These are phyloP conservation scores for Phytopythium kandeliae DNA, from an alignment of 352 stramenopile species.

Conservation along the genomic window DNA sequence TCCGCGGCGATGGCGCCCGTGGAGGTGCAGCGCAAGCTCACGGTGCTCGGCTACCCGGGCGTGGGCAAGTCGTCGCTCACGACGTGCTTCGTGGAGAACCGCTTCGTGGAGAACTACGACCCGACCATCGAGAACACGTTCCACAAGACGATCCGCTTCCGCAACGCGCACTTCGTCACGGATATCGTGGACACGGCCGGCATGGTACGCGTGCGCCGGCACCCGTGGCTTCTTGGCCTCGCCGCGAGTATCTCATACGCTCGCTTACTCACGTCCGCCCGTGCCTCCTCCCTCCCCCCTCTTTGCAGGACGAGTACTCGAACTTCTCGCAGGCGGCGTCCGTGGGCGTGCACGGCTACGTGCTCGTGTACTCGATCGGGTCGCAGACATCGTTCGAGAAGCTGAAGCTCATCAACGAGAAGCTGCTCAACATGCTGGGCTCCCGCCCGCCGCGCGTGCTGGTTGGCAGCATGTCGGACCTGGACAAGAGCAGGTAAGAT, in stretches of 20 bases:
- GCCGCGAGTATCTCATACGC: too few species aligned
- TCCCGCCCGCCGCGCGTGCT: conserved; percentile 92
- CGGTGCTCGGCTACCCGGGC: conserved; percentile 91
- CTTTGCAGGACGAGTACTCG: conserved; percentile 91
- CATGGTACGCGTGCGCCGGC: conserved; percentile 58
- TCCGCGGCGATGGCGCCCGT: conserved; percentile 30
- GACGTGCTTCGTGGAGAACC: conserved; percentile 93
- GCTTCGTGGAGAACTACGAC: conserved; percentile 92
- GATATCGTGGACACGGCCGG: conserved; percentile 97
- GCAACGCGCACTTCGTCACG: conserved; percentile 95
- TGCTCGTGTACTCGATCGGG: conserved; percentile 93
- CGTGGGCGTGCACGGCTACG: conserved; percentile 94
- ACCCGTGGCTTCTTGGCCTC: too few species aligned
- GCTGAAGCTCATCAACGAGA: conserved; percentile 93
- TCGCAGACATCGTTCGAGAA: conserved; percentile 93
- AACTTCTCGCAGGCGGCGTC: conserved; percentile 94
- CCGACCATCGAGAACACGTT: conserved; percentile 97
- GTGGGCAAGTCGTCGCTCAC: conserved; percentile 95
- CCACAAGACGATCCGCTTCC: conserved; percentile 95
- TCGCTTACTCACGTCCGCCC: too few species aligned
- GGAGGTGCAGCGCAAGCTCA: conserved; percentile 95
- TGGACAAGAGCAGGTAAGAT: conserved; percentile 84
- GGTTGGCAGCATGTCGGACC: conserved; percentile 94
- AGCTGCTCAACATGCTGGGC: conserved; percentile 92
- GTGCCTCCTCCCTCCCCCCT: neutral